A percentile compares a stretch with the other conserved stretches of the same genome.
These are phyloP conservation scores for Hemisphaericaspora xylanilytica DNA, from an alignment of 1,139 yeast genomes.

Conservation along the genomic window DNA sequence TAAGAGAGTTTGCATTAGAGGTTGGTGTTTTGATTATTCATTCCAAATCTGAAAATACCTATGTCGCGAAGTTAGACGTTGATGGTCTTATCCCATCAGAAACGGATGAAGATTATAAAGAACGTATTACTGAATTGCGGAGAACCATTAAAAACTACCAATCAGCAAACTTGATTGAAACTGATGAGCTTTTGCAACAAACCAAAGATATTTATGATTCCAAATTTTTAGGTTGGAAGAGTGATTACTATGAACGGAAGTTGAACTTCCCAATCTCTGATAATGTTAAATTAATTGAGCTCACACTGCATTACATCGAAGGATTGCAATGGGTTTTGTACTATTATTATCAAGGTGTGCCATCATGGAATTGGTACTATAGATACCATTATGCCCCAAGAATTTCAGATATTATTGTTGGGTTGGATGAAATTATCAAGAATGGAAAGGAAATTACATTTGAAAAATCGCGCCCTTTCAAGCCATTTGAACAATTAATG, in stretches of 20 bases:
- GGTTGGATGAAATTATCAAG: constrained; percentile 54
- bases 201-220: constrained; percentile 64
- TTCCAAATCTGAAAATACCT: constrained; percentile 52
- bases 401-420: constrained; percentile 77
- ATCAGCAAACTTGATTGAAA: constrained; percentile 63
- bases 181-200: constrained; percentile 60
- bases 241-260: constrained; percentile 74
- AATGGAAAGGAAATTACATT: constrained; percentile 50
- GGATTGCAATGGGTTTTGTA: constrained; percentile 95
- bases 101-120: constrained; percentile 58
- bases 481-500: constrained; percentile 96
- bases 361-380: constrained; percentile 95
- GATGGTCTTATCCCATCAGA: constrained; percentile 72
- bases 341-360: constrained; percentile 85
- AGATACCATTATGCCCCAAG: constrained; percentile 89
- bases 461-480: constrained; percentile 74
- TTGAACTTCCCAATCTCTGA: constrained; percentile 62
- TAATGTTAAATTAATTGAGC: constrained; percentile 53
- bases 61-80: constrained; percentile 61
- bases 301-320: constrained; percentile 84
- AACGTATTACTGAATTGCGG: constrained; percentile 43
- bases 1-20: constrained; percentile 62
- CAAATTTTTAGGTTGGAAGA: constrained; percentile 81
- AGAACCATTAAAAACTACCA: constrained; percentile 63
- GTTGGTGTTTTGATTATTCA: constrained; percentile 66